A percentile compares a stretch with the other conserved stretches of the same genome.
These are phyloP conservation scores for Podila epicladia DNA, from an alignment of 192 early-diverging fungal species.

Conservation along the genomic window DNA sequence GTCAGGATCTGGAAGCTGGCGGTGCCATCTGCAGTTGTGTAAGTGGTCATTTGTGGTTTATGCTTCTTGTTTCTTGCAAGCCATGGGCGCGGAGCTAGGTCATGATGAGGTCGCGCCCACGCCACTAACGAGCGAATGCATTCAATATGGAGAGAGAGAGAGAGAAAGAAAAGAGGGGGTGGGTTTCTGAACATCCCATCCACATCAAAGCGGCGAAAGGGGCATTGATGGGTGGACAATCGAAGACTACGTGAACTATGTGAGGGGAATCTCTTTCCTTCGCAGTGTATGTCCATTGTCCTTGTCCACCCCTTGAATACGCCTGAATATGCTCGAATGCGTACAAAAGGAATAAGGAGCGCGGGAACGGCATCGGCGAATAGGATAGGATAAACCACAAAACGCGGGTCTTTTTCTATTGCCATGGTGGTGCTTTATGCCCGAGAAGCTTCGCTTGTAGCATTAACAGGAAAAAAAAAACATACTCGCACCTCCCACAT, in stretches of 20 bases:
- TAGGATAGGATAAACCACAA: neutral
- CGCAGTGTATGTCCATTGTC: neutral
- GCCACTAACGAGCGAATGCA: neutral
- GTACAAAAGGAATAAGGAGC: neutral
- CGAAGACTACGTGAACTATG: neutral
- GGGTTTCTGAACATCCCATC: too few species aligned
- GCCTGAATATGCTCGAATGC: neutral
- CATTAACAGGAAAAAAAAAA: neutral
- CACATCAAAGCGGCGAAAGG: too few species aligned
- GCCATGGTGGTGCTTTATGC: too few species aligned
- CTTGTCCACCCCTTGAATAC: neutral
- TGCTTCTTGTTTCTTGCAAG: neutral
- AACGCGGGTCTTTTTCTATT: too few species aligned
- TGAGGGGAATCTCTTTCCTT: neutral
- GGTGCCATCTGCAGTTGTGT: slow-evolving; percentile 37
- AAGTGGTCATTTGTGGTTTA: slow-evolving; percentile 1
- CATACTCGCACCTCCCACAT: neutral
- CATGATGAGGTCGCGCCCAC: neutral
- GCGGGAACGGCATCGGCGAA: neutral
- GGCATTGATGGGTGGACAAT: too few species aligned
- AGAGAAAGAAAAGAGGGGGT: too few species aligned
- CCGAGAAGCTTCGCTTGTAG: too few species aligned
- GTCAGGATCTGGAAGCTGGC: slow-evolving; percentile 50
- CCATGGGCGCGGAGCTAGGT: neutral
- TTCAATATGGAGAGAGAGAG: neutral